A percentile compares a stretch with the other conserved stretches of the same genome.
These are phyloP conservation scores for Flaveria brownii DNA, from an alignment of 129 eudicot genomes.

Conservation along the genomic window DNA sequence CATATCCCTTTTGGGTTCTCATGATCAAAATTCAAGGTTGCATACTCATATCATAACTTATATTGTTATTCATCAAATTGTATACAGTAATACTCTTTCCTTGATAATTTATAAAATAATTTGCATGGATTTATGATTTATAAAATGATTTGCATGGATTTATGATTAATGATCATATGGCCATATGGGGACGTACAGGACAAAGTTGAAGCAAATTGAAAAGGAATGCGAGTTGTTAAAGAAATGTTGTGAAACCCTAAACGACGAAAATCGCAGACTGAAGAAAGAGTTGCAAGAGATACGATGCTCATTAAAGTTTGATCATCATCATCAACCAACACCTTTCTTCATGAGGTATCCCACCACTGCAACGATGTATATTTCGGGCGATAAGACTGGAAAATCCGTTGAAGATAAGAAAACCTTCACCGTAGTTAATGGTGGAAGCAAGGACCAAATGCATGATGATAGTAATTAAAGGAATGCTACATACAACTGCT, in stretches of 20 bases:
- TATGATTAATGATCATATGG: slow-evolving; percentile 8
- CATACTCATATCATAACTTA: no score
- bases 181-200: slow-evolving; percentile 38
- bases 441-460: slow-evolving; percentile 14
- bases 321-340: slow-evolving; percentile 30
- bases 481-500: no score
- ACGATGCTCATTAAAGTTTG: slow-evolving; percentile 39
- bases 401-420: slow-evolving; percentile 27
- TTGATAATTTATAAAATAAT: no score
- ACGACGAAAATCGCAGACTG: slow-evolving; percentile 55
- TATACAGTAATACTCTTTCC: no score
- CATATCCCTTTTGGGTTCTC: background rate
- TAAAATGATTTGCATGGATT: no score
- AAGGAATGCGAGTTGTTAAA: slow-evolving; percentile 57
- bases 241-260: slow-evolving; percentile 57
- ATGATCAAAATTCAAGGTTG: background rate
- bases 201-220: slow-evolving; percentile 75
- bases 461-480: background rate
- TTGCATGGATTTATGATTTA: background rate
- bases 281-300: slow-evolving; percentile 62
- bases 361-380: slow-evolving; percentile 27
- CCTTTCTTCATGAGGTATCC: slow-evolving; percentile 37
- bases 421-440: background rate
- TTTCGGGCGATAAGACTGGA: slow-evolving; percentile 32
- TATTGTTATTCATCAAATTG: no score